These are phyloP conservation scores for Leptomonas seymouri DNA, from an alignment of 208 protist species.

Conservation along the genomic window DNA sequence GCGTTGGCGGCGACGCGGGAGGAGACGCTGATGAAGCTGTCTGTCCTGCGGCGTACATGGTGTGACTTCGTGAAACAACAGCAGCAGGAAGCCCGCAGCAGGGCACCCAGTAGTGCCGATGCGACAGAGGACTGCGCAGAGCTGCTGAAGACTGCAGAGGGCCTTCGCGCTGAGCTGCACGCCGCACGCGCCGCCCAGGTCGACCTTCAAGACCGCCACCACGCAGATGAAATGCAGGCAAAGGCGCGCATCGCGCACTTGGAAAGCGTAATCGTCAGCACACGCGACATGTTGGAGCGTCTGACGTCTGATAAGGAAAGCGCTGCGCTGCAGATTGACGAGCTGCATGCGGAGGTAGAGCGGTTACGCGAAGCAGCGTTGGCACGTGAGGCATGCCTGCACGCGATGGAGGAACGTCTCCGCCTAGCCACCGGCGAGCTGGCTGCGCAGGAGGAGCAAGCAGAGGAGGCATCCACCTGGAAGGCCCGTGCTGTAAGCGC, in stretches of 20 bases:
- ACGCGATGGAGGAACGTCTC: conserved; percentile 29
- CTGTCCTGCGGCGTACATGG: conserved; percentile 17
- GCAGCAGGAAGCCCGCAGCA: background rate
- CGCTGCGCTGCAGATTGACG: conserved; percentile 24
- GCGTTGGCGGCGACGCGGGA: conserved; percentile 20
- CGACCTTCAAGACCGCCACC: conserved; percentile 28
- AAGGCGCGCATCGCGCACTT: conserved; percentile 13
- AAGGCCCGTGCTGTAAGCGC: conserved; percentile 31
- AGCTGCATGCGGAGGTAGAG: conserved; percentile 39
- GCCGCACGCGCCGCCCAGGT: background rate
- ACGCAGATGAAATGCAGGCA: conserved; percentile 12
- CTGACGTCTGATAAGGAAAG: background rate
- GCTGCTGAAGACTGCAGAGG: background rate
- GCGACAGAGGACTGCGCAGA: background rate
- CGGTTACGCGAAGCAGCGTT: conserved; percentile 19
- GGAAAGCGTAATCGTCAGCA: conserved; percentile 20
- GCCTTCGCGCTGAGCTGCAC: conserved; percentile 27
- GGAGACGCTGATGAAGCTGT: conserved; percentile 13
- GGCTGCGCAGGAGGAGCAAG: conserved; percentile 13
- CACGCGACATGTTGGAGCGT: conserved; percentile 19
- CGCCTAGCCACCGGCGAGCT: conserved; percentile 24
- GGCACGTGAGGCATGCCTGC: conserved; percentile 24
- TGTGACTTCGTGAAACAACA: background rate
- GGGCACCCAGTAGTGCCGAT: too few relatives aligned
- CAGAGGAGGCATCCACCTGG: conserved; percentile 18